A percentile compares a stretch with the other conserved stretches of the same genome.
These are phyloP conservation scores for Cladochytrium replicatum DNA, from an alignment of 192 early-diverging fungal species.

Conservation along the genomic window DNA sequence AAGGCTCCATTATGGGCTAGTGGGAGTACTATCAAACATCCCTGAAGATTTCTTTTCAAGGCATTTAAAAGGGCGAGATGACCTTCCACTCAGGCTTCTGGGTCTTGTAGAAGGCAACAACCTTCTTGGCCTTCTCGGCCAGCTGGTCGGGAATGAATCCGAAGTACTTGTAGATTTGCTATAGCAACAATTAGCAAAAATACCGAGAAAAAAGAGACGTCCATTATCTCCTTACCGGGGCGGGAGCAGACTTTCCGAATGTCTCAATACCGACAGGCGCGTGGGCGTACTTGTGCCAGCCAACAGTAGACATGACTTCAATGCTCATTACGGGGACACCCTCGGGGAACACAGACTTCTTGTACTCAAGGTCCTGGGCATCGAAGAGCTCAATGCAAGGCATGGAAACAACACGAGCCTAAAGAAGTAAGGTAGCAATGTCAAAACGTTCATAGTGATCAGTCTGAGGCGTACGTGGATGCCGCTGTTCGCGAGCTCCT, in stretches of 20 bases:
- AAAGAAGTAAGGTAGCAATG: constrained; percentile 13
- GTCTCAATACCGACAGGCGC: constrained; percentile 76
- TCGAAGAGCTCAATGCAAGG: constrained; percentile 86
- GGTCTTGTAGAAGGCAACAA: constrained; percentile 64
- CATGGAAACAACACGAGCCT: constrained; percentile 83
- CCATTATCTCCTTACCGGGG: constrained; percentile 9
- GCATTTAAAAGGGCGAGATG: too few relatives aligned
- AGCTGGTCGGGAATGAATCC: constrained; percentile 68
- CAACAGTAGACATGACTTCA: constrained; percentile 76
- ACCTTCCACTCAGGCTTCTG: constrained; percentile 15
- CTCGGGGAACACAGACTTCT: constrained; percentile 60
- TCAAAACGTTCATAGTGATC: neutral
- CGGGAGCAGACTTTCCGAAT: constrained; percentile 82
- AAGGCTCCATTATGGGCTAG: too few relatives aligned
- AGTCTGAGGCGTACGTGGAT: constrained; percentile 6
- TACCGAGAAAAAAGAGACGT: neutral
- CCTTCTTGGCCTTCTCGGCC: constrained; percentile 67
- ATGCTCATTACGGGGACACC: constrained; percentile 79
- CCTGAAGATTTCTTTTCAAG: too few relatives aligned
- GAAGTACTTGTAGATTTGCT: constrained; percentile 76
- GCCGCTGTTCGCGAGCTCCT: constrained; percentile 42
- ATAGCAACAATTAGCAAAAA: constrained; percentile 5
- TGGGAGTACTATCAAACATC: too few relatives aligned
- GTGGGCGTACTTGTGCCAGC: constrained; percentile 92
- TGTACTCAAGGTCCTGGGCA: constrained; percentile 73